Base-by-base conservation (phyloP, 352 stramenopile genomes). In the Phytophthora sansomeana region DNA sequence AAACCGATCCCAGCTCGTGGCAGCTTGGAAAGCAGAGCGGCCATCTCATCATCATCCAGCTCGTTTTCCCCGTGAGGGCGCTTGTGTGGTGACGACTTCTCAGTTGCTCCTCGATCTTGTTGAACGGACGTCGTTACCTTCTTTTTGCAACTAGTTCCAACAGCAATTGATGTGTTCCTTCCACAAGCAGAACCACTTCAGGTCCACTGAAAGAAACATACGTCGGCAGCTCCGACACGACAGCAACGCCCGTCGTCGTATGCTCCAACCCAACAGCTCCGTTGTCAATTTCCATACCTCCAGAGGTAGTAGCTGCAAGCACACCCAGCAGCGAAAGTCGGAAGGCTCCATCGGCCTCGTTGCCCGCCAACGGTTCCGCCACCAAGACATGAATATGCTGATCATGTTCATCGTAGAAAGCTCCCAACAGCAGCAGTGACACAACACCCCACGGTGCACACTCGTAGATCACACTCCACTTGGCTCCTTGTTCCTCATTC, bases 1-100 rank as follows among this genome's bases (percentile, higher is more conserved):
- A 90, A 95, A 53, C 87, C 87, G 35, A 95, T 91, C 6, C 87
- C 87, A 42, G 85, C 78, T 41, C 87, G 83, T 14, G 87, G 87
- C 6, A 90, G 50, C 65, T 90, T 92, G 6, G 81, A 73, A 16
- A 92, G 57, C 50, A 91, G 46, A 29, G 81, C 72, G n/a, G 77
- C 69, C 38, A 91, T 78, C 26, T 90, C 80, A 35, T 80, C 73
- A 7, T 89, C 79, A 1, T 89, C 70, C 32, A 90, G 35, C 10
- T 80, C 77, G n/a, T n/a, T n/a, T 14, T 89, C 80, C 4, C 78
- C 67, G 35, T 91, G 81, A 26, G 66, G 74, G 28, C 84, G 81
- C 52, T 92, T 92, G 63, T 83, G 76, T 0, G 69, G 47, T 9
- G 39, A 53, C 11, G 63, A 44, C 29, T 53, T 69, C 24, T 32